Percentiles rank a stretch among this genome's conserved stretches.
Conservation (phyloP, 2,329 filamentous ascomycete species). For the Hirsutella rhossiliensis region DNA sequence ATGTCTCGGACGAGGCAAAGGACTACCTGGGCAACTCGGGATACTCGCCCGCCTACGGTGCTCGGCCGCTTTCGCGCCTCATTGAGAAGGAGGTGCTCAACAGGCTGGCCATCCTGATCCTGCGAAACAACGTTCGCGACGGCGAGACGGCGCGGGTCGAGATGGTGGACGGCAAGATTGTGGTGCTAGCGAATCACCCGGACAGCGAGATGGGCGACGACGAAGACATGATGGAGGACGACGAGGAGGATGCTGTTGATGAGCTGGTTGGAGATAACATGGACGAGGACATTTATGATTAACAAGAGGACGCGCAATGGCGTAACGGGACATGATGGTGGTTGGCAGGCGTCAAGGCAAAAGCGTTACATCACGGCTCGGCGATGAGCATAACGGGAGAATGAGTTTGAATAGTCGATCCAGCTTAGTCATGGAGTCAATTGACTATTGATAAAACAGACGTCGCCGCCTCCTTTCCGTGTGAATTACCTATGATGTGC, state of each 20-base stretch:
- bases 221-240: constrained; percentile 59
- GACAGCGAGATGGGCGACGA: constrained; percentile 52
- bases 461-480: too few species aligned
- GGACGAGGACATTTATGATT: constrained; percentile 44
- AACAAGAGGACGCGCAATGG: constrained; percentile 6
- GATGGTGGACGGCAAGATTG: constrained; percentile 66
- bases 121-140: constrained; percentile 73
- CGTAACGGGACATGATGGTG: neutral
- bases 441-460: too few species aligned
- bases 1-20: constrained; percentile 74
- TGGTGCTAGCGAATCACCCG: constrained; percentile 70
- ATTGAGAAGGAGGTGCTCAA: constrained; percentile 98
- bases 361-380: neutral
- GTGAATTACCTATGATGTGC: too few species aligned
- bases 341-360: neutral
- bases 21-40: constrained; percentile 86
- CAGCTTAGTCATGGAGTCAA: too few species aligned
- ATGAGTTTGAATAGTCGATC: neutral
- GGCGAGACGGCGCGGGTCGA: constrained; percentile 74
- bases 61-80: constrained; percentile 72
- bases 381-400: neutral
- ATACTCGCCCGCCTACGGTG: constrained; percentile 92
- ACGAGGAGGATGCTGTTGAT: constrained; percentile 62
- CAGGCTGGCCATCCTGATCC: constrained; percentile 78
- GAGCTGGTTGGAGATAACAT: constrained; percentile 51